Conservation (phyloP, 1,284 basidiomycete genomes). For the Blastosporella zonata region DNA sequence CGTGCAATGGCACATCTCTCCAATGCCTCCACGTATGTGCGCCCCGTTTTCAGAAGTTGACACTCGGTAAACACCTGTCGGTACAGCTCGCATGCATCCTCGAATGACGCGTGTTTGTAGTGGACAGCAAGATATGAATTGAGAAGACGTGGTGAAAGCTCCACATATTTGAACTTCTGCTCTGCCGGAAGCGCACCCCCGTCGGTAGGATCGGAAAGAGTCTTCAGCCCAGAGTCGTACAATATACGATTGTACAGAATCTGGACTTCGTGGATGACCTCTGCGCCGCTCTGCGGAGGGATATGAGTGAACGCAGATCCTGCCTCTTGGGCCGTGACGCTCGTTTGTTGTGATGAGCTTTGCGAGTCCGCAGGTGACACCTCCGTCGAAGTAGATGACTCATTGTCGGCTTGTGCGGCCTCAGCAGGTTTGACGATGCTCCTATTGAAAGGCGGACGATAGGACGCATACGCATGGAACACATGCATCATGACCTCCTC, state of each 20-base stretch:
- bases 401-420: slow-evolving; percentile 15
- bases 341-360: slow-evolving; percentile 5
- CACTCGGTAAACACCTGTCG: slow-evolving; percentile 44
- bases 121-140: slow-evolving; percentile 84
- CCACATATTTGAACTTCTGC: slow-evolving; percentile 58
- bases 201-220: slow-evolving; percentile 12
- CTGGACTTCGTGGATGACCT: slow-evolving; percentile 72
- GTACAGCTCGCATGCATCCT: slow-evolving; percentile 46
- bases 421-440: slow-evolving; percentile 37
- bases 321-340: background rate
- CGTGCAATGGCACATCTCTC: slow-evolving; percentile 57
- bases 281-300: slow-evolving; percentile 72
- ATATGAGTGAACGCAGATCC: slow-evolving; percentile 49
- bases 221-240: slow-evolving; percentile 37
- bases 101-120: slow-evolving; percentile 59
- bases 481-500: slow-evolving; percentile 80
- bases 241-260: slow-evolving; percentile 71
- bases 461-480: slow-evolving; percentile 87
- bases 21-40: slow-evolving; percentile 62
- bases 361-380: background rate
- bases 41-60: slow-evolving; percentile 46
- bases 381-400: slow-evolving; percentile 1
- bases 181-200: slow-evolving; percentile 22
- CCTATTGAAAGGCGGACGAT: slow-evolving; percentile 67
- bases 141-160: slow-evolving; percentile 60